Percentiles rank a stretch among this genome's conserved stretches.
These are phyloP conservation scores for Juglanconis juglandina DNA, from an alignment of 2,329 filamentous ascomycete species.

Conservation along the genomic window DNA sequence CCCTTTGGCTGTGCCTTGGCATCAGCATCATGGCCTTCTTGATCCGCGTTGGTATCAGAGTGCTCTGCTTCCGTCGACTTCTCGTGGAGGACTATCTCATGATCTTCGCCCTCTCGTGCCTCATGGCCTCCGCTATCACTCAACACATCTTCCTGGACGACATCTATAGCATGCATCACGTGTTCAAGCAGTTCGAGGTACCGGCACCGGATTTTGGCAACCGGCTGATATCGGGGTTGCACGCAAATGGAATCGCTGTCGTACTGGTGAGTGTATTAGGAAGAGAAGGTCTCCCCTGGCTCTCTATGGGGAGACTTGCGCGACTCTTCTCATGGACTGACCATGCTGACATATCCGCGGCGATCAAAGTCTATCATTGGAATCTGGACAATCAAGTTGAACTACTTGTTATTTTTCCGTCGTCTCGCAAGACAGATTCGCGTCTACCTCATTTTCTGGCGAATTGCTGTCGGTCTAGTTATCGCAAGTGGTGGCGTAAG, in stretches of 20 bases:
- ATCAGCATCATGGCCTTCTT: neutral
- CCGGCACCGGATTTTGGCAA: neutral
- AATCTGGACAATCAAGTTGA: constrained; percentile 26
- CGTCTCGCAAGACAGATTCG: constrained; percentile 10
- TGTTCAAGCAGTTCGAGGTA: neutral
- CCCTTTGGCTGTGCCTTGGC: neutral
- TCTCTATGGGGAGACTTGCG: too few species aligned
- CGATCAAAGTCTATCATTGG: neutral
- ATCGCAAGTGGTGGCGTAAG: neutral
- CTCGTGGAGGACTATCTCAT: constrained; percentile 1
- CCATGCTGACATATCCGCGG: neutral
- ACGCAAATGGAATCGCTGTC: too few species aligned
- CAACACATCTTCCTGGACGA: neutral
- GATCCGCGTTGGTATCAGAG: neutral
- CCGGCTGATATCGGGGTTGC: neutral
- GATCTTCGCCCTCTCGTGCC: neutral
- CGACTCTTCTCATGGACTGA: neutral
- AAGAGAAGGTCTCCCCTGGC: too few species aligned
- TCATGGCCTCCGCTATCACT: neutral
- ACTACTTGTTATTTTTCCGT: constrained; percentile 18
- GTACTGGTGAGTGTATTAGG: too few species aligned
- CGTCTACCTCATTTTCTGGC: constrained; percentile 14
- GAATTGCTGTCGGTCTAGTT: constrained; percentile 8
- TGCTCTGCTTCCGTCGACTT: neutral
- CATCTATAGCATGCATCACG: neutral